These are phyloP conservation scores for Malassezia pachydermatis DNA, from an alignment of 1,284 basidiomycete genomes.

Conservation along the genomic window DNA sequence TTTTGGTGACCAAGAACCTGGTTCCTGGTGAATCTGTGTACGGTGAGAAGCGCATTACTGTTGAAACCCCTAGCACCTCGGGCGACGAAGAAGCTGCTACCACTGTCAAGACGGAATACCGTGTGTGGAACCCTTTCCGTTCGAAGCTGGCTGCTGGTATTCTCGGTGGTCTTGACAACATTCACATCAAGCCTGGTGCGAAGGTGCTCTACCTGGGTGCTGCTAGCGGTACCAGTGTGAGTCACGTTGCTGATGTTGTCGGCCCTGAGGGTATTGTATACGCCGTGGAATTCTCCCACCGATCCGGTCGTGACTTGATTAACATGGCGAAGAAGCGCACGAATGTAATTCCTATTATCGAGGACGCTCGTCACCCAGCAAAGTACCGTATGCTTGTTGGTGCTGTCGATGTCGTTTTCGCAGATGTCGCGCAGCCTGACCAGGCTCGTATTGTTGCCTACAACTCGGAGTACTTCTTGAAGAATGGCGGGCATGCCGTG, in stretches of 20 bases:
- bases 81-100: conserved; percentile 55
- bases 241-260: conserved; percentile 95
- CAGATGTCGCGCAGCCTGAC: conserved; percentile 96
- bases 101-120: conserved; percentile 79
- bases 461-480: conserved; percentile 93
- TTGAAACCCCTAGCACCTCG: conserved; percentile 54
- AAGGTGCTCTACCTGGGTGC: conserved; percentile 98
- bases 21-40: conserved; percentile 96
- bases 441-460: conserved; percentile 71
- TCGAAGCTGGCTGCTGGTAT: conserved; percentile 95
- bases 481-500: conserved; percentile 80
- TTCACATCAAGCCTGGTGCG: conserved; percentile 84
- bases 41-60: conserved; percentile 68
- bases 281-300: conserved; percentile 93
- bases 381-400: conserved; percentile 47
- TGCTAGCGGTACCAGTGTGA: conserved; percentile 88
- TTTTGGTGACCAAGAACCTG: conserved; percentile 94
- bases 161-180: conserved; percentile 84
- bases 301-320: conserved; percentile 93
- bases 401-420: conserved; percentile 56
- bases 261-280: conserved; percentile 95
- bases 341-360: conserved; percentile 96
- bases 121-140: conserved; percentile 99
- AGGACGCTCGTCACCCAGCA: conserved; percentile 79
- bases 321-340: conserved; percentile 99